Conservation (phyloP, 2,329 filamentous ascomycete genomes). For the Setomelanomma holmii region DNA sequence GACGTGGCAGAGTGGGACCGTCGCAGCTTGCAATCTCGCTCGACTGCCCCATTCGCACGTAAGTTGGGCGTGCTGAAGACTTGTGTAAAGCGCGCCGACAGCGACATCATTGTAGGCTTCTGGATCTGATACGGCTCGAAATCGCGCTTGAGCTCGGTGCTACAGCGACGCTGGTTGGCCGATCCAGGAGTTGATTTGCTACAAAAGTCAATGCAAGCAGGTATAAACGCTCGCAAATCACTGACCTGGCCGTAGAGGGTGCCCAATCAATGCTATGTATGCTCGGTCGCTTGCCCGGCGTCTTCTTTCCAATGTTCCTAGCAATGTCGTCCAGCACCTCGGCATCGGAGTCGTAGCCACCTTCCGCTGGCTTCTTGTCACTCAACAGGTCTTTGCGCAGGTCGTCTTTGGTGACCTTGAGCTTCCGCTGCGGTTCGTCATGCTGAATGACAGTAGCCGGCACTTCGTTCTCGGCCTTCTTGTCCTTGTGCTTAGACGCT, state of each 20-base stretch:
- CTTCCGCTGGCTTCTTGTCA: slow-evolving; percentile 40
- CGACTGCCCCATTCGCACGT: slow-evolving; percentile 15
- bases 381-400: slow-evolving; percentile 42
- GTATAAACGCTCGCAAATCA: not conserved
- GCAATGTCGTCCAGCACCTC: slow-evolving; percentile 42
- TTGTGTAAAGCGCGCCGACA: slow-evolving; percentile 27
- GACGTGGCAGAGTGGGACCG: slow-evolving; percentile 43
- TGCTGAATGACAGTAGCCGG: slow-evolving; percentile 36
- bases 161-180: slow-evolving; percentile 22
- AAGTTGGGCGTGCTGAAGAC: slow-evolving; percentile 43
- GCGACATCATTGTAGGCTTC: slow-evolving; percentile 17
- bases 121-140: slow-evolving; percentile 33
- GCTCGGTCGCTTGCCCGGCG: slow-evolving; percentile 41
- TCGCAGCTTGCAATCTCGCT: slow-evolving; percentile 28
- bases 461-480: slow-evolving; percentile 6
- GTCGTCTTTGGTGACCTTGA: slow-evolving; percentile 41
- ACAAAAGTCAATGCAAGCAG: slow-evolving; percentile 13
- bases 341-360: slow-evolving; percentile 50
- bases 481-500: slow-evolving; percentile 10
- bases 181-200: slow-evolving; percentile 39
- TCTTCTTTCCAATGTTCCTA: slow-evolving; percentile 36
- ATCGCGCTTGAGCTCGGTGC: slow-evolving; percentile 11
- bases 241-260: slow-evolving; percentile 36
- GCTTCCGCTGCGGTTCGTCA: slow-evolving; percentile 26
- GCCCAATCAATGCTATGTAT: slow-evolving; percentile 47